phyloP scores from a whole-genome alignment of 2,329 filamentous ascomycete species.

The Ilyonectria sp. region DNA sequence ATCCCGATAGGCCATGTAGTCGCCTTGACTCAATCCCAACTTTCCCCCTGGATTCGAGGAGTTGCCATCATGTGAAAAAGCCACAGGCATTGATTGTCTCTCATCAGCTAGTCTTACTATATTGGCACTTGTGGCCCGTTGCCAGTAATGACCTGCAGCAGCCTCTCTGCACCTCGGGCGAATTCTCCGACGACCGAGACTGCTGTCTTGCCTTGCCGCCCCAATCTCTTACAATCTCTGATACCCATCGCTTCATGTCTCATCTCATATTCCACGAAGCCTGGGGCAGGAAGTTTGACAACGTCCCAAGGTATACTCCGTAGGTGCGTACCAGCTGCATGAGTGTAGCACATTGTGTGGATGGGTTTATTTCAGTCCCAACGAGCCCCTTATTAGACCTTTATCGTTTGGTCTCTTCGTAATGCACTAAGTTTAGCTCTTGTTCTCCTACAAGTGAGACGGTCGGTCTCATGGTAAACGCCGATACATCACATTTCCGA shows the following conservation, averaged over 20 bases:
- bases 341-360: too few species aligned
- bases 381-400: too few species aligned
- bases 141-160: constrained; percentile 34
- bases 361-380: too few species aligned
- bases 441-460: neutral
- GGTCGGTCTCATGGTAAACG: constrained; percentile 5
- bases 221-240: constrained; percentile 4
- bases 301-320: neutral
- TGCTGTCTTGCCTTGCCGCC: constrained; percentile 32
- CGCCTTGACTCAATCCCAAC: constrained; percentile 19
- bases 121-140: constrained; percentile 22
- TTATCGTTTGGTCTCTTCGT: too few species aligned
- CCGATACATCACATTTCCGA: constrained; percentile 6
- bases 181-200: constrained; percentile 38
- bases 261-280: neutral
- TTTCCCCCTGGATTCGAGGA: constrained; percentile 32
- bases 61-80: constrained; percentile 34
- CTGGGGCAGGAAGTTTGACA: too few species aligned
- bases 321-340: too few species aligned
- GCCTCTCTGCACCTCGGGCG: constrained; percentile 29
- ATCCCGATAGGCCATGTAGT: constrained; percentile 42
- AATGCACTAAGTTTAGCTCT: too few species aligned
- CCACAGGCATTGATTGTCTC: constrained; percentile 19
- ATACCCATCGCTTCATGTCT: constrained; percentile 11
- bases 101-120: constrained; percentile 30